Evolutionary conservation across 202 grass and related monocot species (phyloP).

Genomic region (Elaeis oleifera): DNA sequence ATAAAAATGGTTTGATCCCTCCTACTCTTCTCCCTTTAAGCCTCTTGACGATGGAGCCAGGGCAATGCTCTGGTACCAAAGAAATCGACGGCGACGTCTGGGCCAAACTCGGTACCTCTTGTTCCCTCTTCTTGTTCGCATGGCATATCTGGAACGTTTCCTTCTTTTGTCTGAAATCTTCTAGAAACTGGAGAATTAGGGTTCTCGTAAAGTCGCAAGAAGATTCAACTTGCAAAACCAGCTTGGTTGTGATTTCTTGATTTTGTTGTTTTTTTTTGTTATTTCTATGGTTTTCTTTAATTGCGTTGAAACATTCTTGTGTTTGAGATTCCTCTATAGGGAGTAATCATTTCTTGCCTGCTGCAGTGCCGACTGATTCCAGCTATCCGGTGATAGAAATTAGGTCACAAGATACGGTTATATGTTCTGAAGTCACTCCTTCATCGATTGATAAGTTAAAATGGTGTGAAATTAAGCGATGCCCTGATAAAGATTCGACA

Average conservation of each 20-base stretch:
- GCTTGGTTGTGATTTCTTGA: too few relatives aligned
- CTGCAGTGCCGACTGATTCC: conserved; percentile 50
- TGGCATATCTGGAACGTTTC: too few relatives aligned
- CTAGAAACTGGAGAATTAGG: too few relatives aligned
- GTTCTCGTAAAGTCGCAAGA: too few relatives aligned
- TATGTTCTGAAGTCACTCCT: conserved; percentile 43
- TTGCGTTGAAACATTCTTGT: too few relatives aligned
- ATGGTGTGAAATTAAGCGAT: conserved; percentile 73
- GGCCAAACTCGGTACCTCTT: conserved; percentile 60
- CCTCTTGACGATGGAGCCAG: conserved; percentile 46
- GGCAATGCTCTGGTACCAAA: conserved; percentile 51
- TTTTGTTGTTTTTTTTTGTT: too few relatives aligned
- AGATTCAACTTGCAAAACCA: too few relatives aligned
- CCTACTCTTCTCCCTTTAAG: neutral
- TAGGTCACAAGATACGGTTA: conserved; percentile 34
- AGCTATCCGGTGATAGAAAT: conserved; percentile 44
- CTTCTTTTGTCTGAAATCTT: conserved; percentile 13
- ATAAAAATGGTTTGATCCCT: too few relatives aligned
- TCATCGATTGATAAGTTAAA: conserved; percentile 29
- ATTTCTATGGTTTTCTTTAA: too few relatives aligned
- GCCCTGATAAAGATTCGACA: conserved; percentile 33
- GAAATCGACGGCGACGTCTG: conserved; percentile 20
- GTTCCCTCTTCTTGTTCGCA: neutral
- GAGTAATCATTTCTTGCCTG: conserved; percentile 4
- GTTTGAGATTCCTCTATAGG: too few relatives aligned